Conservation (phyloP, 495 filamentous ascomycete species). For the Apodospora peruviana region DNA sequence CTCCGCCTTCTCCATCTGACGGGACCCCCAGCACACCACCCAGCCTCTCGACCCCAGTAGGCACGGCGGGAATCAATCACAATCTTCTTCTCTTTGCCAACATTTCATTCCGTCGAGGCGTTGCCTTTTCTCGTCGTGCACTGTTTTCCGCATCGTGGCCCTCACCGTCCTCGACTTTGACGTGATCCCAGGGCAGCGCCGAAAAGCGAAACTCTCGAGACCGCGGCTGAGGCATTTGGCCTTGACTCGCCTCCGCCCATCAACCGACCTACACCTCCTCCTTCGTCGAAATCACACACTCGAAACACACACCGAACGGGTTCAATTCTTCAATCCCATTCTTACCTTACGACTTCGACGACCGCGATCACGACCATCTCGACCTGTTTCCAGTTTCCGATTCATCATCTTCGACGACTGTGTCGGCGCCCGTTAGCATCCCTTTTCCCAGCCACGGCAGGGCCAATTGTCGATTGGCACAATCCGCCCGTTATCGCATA, state of each 20-base stretch:
- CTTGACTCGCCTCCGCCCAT: slow-evolving; percentile 17
- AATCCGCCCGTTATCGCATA: slow-evolving; percentile 18
- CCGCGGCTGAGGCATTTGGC: slow-evolving; percentile 31
- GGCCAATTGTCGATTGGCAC: background rate
- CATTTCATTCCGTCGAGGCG: background rate
- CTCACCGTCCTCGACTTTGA: background rate
- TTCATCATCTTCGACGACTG: background rate
- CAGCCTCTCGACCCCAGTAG: slow-evolving; percentile 28
- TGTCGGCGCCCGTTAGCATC: background rate
- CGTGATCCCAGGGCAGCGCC: no score
- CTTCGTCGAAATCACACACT: slow-evolving; percentile 1
- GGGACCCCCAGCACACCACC: slow-evolving; percentile 11
- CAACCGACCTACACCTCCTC: slow-evolving; percentile 6
- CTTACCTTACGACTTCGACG: no score
- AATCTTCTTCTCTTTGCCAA: slow-evolving; percentile 1
- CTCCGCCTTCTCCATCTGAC: slow-evolving; percentile 20
- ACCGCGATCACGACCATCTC: no score
- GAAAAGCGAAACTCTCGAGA: slow-evolving; percentile 2
- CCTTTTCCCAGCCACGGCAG: background rate
- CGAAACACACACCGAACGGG: background rate
- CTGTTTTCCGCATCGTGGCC: background rate
- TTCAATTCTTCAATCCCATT: background rate
- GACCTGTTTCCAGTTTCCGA: no score
- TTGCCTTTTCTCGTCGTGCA: background rate
- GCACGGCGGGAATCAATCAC: slow-evolving; percentile 20